A percentile compares a stretch with the other conserved stretches of the same genome.
Evolutionary conservation across 2,329 filamentous ascomycete genomes (phyloP).

Genomic region (Exserohilum turcica): DNA sequence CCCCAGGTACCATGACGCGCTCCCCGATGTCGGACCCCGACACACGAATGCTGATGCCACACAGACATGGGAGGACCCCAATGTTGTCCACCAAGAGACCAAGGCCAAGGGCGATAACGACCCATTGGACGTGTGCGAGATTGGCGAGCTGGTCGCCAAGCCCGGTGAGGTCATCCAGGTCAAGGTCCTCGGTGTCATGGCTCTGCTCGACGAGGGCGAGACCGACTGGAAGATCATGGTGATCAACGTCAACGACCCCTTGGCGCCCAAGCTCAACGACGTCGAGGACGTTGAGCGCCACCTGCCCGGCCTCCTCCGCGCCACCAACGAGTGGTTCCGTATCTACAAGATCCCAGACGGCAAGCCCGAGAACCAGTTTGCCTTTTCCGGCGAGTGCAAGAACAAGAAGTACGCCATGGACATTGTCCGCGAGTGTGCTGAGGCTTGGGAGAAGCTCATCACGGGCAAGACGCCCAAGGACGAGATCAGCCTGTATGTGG

Average conservation of each 20-base stretch:
- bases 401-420: constrained; percentile 99
- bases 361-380: constrained; percentile 99
- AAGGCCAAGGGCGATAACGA: constrained; percentile 99
- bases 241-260: constrained; percentile 96
- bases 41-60: constrained; percentile 33
- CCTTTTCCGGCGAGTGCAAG: constrained; percentile 99
- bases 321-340: constrained; percentile 99
- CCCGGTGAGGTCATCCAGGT: constrained; percentile 98
- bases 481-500: constrained; percentile 78
- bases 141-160: constrained; percentile 96
- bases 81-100: constrained; percentile 93
- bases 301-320: constrained; percentile 92
- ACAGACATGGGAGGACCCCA: constrained; percentile 99
- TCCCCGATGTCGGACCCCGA: constrained; percentile 35
- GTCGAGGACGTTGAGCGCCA: constrained; percentile 99
- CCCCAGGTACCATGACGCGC: constrained; percentile 71
- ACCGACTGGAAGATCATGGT: constrained; percentile 99
- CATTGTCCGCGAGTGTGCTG: constrained; percentile 91
- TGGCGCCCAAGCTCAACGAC: constrained; percentile 95
- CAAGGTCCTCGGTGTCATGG: constrained; percentile 99
- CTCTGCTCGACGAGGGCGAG: constrained; percentile 98
- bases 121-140: constrained; percentile 98
- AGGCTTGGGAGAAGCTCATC: constrained; percentile 96
- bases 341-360: constrained; percentile 99
- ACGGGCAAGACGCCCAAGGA: constrained; percentile 82